Evolutionary conservation across 768 basidiomycete species (phyloP), one percentile per base, ranked within the genome.

Genomic region (Rhodotorula paludigena): DNA sequence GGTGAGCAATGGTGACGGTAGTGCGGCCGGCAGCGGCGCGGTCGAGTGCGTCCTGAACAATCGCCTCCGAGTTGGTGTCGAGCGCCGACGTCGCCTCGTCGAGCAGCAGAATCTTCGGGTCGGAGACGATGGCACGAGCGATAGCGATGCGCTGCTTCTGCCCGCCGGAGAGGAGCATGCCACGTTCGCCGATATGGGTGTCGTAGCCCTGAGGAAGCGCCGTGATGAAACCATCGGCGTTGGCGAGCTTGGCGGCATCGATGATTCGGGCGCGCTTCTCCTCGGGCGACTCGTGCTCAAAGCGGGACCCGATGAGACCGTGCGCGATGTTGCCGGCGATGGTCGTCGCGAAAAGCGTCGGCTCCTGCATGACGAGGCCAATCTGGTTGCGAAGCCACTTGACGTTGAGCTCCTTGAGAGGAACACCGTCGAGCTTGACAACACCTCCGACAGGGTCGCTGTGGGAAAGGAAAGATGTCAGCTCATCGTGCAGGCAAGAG

Each of bases 201-300:
- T 81, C 80, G 30, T 62, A 83, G 6, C 81, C 81, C 21, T 79
- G 74, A 1, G 81, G 81, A 4, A 83, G 75, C n/a, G 77, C 74
- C 16, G 71, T 60, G 76, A 83, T 82, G 73, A 83, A 83, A 16
- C 78, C 79, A 69, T 82, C 78, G 11, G 82, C 82, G 68, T 83
- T 83, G 53, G 82, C 80, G 66, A 80, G 79, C 71, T 80, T 73
- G 60, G 79, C 80, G 6, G 82, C 82, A 30, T 79, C 77, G 56
- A 79, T 75, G 73, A 82, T 78, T 20, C 81, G 74, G 61, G 77
- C 74, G 49, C 79, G 75, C 75, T 80, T 80, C 59, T 79, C 77
- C 28, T 78, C 80, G 14, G 74, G 60, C 14, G 75, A 60, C 14
- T 75, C 74, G 53, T 77, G 55, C 71, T 82, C 81, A 66, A 76